These are phyloP conservation scores for Sclerotinia spermophila DNA, from an alignment of 2,329 filamentous ascomycete species.

Conservation along the genomic window DNA sequence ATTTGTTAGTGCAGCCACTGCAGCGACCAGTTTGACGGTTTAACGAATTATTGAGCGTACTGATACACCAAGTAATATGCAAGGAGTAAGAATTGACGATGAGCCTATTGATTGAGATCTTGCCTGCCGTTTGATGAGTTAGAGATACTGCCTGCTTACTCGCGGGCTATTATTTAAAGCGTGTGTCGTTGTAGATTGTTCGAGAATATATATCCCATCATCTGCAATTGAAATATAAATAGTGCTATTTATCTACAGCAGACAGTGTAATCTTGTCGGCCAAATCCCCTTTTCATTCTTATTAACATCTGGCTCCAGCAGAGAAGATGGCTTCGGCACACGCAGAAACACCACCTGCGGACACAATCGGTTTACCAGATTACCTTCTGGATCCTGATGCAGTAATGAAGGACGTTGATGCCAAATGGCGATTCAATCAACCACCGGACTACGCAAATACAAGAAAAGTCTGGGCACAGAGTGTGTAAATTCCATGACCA, in stretches of 20 bases:
- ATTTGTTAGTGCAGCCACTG: conserved; percentile 7
- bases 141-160: background rate
- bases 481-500: conserved; percentile 42
- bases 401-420: conserved; percentile 50
- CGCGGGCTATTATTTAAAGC: background rate
- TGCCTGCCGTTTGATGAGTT: background rate
- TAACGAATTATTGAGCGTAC: background rate
- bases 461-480: conserved; percentile 54
- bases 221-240: background rate
- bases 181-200: background rate
- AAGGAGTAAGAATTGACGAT: background rate
- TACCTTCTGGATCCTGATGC: conserved; percentile 57
- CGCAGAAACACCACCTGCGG: conserved; percentile 14
- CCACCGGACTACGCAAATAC: conserved; percentile 64
- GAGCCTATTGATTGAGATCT: background rate
- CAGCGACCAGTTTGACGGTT: background rate
- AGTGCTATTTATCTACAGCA: background rate
- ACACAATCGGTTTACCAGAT: conserved; percentile 44
- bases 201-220: background rate
- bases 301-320: background rate
- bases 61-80: background rate
- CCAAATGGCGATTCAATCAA: conserved; percentile 57
- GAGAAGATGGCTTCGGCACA: conserved; percentile 5
- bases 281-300: background rate
- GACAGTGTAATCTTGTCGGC: background rate